Conservation (phyloP, 768 basidiomycete species). For the Boletus tomentosulus region DNA sequence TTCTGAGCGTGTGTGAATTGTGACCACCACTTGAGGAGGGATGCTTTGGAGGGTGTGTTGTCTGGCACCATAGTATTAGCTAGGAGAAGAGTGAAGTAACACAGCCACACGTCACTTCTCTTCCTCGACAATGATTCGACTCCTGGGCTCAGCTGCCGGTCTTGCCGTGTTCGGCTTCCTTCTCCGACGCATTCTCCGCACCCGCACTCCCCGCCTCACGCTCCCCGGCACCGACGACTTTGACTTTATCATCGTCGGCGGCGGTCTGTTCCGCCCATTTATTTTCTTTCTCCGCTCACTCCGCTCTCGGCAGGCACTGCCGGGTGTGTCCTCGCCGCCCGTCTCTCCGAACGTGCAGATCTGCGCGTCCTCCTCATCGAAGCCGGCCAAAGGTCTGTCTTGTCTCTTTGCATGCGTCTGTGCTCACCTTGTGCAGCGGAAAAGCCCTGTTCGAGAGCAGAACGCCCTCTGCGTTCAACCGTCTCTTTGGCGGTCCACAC, state of each 20-base stretch:
- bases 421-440: slow-evolving; percentile 35
- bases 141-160: not conserved
- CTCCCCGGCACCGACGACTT: slow-evolving; percentile 29
- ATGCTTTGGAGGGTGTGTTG: slow-evolving; percentile 44
- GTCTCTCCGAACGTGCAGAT: slow-evolving; percentile 37
- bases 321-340: slow-evolving; percentile 42
- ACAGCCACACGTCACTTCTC: slow-evolving; percentile 16
- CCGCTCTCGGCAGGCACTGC: slow-evolving; percentile 35
- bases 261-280: slow-evolving; percentile 34
- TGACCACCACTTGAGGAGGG: slow-evolving; percentile 79
- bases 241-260: slow-evolving; percentile 53
- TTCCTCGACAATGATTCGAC: not conserved
- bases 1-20: slow-evolving; percentile 66
- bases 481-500: slow-evolving; percentile 43
- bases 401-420: not conserved
- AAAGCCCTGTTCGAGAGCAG: slow-evolving; percentile 37
- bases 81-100: not conserved
- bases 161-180: slow-evolving; percentile 8
- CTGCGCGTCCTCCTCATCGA: slow-evolving; percentile 39
- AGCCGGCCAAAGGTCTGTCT: slow-evolving; percentile 42
- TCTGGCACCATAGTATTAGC: slow-evolving; percentile 27
- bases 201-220: not conserved
- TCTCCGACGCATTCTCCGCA: not conserved
- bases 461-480: slow-evolving; percentile 41
- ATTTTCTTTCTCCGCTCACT: not conserved